Conservation (phyloP, 1,139 yeast species). For the Kurtzmaniella quercitrusa region DNA sequence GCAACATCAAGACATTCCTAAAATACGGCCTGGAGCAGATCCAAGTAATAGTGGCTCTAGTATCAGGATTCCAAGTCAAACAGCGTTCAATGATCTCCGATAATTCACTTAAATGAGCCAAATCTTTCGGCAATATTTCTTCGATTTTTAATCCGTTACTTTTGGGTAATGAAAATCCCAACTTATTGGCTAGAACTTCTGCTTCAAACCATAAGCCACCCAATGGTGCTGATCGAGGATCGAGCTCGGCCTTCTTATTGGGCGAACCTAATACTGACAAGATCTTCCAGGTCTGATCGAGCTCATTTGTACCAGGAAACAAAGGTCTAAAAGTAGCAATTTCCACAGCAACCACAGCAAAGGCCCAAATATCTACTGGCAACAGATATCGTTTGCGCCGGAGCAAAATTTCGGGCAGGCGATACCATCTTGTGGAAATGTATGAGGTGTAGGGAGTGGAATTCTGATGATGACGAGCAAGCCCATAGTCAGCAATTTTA, state of each 20-base stretch:
- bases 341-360: slow-evolving; percentile 83
- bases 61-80: slow-evolving; percentile 61
- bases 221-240: slow-evolving; percentile 13
- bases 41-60: slow-evolving; percentile 45
- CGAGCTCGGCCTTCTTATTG: slow-evolving; percentile 24
- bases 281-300: slow-evolving; percentile 72
- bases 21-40: slow-evolving; percentile 53
- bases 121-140: slow-evolving; percentile 23
- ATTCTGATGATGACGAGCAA: slow-evolving; percentile 64
- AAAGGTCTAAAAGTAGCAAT: slow-evolving; percentile 71
- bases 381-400: slow-evolving; percentile 62
- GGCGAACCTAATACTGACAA: slow-evolving; percentile 73
- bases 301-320: slow-evolving; percentile 77
- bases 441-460: slow-evolving; percentile 65
- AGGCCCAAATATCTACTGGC: slow-evolving; percentile 93
- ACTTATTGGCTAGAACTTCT: slow-evolving; percentile 38
- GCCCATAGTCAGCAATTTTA: slow-evolving; percentile 89
- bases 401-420: slow-evolving; percentile 88
- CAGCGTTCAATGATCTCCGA: slow-evolving; percentile 54
- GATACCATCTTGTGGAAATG: slow-evolving; percentile 93
- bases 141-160: slow-evolving; percentile 24
- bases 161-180: slow-evolving; percentile 54
- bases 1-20: slow-evolving; percentile 26
- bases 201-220: slow-evolving; percentile 75
- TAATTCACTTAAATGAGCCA: slow-evolving; percentile 23